Evolutionary conservation across 805 yeast genomes (phyloP).

Genomic region (Teunomyces tritomae): DNA sequence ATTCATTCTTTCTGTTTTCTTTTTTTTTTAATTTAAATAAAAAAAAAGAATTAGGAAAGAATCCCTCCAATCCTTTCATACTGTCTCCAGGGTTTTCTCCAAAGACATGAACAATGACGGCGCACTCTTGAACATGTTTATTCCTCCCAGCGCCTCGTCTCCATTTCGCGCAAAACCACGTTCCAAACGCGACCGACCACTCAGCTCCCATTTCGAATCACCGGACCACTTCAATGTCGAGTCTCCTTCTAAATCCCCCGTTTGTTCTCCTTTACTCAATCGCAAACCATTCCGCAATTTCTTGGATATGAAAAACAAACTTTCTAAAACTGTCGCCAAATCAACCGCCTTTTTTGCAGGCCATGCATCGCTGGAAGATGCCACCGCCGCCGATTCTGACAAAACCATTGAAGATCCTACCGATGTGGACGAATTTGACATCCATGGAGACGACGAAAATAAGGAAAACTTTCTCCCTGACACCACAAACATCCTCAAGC

Average conservation of each 20-base stretch:
- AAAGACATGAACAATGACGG: constrained; percentile 8
- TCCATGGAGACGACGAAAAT: constrained; percentile 9
- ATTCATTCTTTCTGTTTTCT: no score
- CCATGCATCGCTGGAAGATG: constrained; percentile 2
- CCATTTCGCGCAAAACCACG: constrained; percentile 8
- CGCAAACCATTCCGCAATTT: constrained; percentile 28
- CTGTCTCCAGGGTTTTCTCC: background rate
- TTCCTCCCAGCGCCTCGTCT: background rate
- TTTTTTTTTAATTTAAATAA: no score
- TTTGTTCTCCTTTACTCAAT: constrained; percentile 17
- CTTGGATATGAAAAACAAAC: constrained; percentile 17
- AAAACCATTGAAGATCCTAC: constrained; percentile 4
- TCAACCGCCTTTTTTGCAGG: background rate
- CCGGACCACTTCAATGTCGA: constrained; percentile 22
- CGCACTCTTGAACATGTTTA: constrained; percentile 1
- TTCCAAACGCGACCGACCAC: constrained; percentile 25
- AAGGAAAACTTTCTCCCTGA: constrained; percentile 5
- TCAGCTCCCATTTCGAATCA: constrained; percentile 37
- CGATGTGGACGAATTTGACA: constrained; percentile 10
- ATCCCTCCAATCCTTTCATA: background rate
- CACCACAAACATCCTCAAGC: constrained; percentile 13
- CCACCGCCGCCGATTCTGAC: constrained; percentile 3
- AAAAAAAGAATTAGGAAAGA: background rate
- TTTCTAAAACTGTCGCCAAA: constrained; percentile 12
- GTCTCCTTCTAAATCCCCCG: background rate